phyloP scores from a whole-genome alignment of 805 yeast genomes.

The Diddensiella santjacobensis region DNA sequence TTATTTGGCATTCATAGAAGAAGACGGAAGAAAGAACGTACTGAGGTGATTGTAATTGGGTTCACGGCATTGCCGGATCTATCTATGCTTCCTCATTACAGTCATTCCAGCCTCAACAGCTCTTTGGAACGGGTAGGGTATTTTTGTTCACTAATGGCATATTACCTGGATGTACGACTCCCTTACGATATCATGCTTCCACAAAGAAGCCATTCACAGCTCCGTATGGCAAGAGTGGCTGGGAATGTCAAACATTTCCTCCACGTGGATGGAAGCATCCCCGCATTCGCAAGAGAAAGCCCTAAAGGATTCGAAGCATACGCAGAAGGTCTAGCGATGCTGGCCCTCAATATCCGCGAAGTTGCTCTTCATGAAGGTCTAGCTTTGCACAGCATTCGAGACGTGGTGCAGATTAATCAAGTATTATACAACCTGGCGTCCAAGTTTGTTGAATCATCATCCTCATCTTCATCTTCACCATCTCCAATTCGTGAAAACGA shows the following conservation, averaged over 20 bases:
- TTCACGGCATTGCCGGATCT: constrained; percentile 32
- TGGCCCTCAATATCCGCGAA: constrained; percentile 28
- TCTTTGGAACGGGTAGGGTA: constrained; percentile 34
- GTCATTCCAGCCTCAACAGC: constrained; percentile 29
- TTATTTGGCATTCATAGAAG: constrained; percentile 21
- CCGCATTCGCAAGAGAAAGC: constrained; percentile 27
- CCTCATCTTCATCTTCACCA: not conserved
- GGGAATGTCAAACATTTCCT: constrained; percentile 11
- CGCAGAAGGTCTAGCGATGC: constrained; percentile 33
- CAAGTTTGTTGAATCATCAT: not conserved
- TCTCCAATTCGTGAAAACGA: not conserved
- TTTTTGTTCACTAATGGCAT: constrained; percentile 29
- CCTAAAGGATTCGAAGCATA: constrained; percentile 31
- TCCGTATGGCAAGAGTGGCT: constrained; percentile 23
- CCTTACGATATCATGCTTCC: constrained; percentile 32
- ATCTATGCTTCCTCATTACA: constrained; percentile 28
- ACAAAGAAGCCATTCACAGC: constrained; percentile 23
- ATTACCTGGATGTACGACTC: constrained; percentile 31
- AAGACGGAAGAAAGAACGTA: constrained; percentile 19
- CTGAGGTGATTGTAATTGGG: constrained; percentile 27
- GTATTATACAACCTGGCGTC: not conserved
- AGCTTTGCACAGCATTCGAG: constrained; percentile 21
- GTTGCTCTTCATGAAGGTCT: constrained; percentile 30
- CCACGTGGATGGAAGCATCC: constrained; percentile 22
- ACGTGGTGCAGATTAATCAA: constrained; percentile 26